Base-by-base conservation (phyloP, 2,329 filamentous ascomycete species). In the Aspergillus piperis region DNA sequence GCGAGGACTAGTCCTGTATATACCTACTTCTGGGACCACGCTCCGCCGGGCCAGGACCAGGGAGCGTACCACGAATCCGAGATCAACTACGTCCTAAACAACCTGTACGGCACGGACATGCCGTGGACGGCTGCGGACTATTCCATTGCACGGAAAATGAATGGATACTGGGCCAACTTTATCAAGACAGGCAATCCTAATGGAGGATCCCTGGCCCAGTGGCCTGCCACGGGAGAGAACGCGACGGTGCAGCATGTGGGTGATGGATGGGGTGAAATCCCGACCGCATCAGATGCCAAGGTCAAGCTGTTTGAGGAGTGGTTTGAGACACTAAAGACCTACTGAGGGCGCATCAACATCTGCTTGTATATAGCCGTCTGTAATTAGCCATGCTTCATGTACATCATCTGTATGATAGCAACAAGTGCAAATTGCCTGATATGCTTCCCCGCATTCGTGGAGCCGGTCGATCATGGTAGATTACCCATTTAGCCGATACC, bases 101-200 rank as follows among this genome's bases (percentile, higher is more conserved):
- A 72, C 57, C 61, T 73, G 10, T 70, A 72, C 17, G 63, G 30
- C 5, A 66, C 61, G 10, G 62, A 68, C 36, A 32, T 49, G 23
- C 59, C 68, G 2, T 71, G 66, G 62, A 64, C 62, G 11, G 47
- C 52, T 1, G 57, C 62, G 6, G 70, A 73, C 56, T 70, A 71
- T 50, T 49, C 25, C 4, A 64, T 74, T 42, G 63, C 57, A 2
- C 38, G 49, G 1, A 63, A 58, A 47, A 62, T 76, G 48, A 71
- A 74, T 52, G 61, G 60, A 3, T 75, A 75, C 60, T 70, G 75
- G 58, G 68, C 65, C 11, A 72, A 70, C 55, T 77, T 74, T 54
- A 71, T 67, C 36, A 65, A 63, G 58, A 72, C 60, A 8, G 72
- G 72, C 2, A 62, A 68, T 27, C 74, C 73, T 64, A 77, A 58